A percentile compares a stretch with the other conserved stretches of the same genome.
Evolutionary conservation across 768 basidiomycete genomes (phyloP).

Genomic region (Phaffia australis): DNA sequence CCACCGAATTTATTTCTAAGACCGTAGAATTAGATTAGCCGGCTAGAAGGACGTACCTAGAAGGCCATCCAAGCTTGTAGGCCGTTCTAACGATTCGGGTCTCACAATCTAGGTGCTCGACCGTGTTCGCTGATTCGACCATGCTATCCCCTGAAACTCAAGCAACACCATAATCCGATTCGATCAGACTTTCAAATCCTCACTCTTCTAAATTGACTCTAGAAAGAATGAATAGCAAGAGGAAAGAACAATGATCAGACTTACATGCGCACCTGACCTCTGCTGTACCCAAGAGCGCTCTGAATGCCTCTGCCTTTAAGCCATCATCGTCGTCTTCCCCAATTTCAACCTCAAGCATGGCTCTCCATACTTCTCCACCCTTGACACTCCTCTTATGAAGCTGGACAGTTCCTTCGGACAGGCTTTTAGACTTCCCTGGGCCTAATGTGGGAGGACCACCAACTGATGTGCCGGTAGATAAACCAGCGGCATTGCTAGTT

Average conservation of each 20-base stretch:
- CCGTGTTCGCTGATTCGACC: conserved; percentile 66
- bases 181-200: not conserved
- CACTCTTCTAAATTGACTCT: too few relatives aligned
- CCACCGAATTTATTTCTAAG: not conserved
- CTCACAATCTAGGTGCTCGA: conserved; percentile 75
- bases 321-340: conserved; percentile 52
- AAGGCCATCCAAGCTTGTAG: conserved; percentile 91
- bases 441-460: conserved; percentile 41
- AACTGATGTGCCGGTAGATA: conserved; percentile 27
- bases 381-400: conserved; percentile 64
- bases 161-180: not conserved
- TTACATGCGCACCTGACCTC: conserved; percentile 60
- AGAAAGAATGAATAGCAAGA: not conserved
- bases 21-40: not conserved
- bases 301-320: conserved; percentile 57
- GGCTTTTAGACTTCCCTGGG: conserved; percentile 33
- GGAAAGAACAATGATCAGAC: conserved; percentile 20
- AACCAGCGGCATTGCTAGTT: too few relatives aligned
- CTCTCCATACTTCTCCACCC: conserved; percentile 67
- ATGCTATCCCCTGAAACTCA: conserved; percentile 61
- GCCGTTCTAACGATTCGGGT: conserved; percentile 83
- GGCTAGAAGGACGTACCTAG: conserved; percentile 54
- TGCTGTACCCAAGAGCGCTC: conserved; percentile 67
- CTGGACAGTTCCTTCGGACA: conserved; percentile 47
- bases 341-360: conserved; percentile 64